Conservation (phyloP, 192 early-diverging fungal genomes). For the Linnemannia hyalina region DNA sequence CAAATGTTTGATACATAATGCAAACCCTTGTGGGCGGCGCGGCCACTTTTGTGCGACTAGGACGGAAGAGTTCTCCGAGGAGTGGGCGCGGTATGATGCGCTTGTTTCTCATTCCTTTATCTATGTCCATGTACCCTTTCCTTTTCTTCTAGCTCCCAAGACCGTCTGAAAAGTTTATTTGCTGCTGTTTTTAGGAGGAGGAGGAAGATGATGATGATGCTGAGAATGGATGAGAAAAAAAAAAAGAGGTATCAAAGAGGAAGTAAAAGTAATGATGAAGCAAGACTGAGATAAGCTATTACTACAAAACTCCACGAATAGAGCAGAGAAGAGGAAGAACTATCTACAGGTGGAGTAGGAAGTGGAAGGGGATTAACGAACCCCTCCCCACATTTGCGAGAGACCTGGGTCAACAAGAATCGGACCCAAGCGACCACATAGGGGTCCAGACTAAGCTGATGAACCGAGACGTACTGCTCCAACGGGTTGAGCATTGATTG, state of each 20-base stretch:
- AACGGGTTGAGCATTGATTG: conserved; percentile 42
- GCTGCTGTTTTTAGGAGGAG: no score
- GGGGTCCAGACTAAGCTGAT: conserved; percentile 11
- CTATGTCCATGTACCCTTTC: no score
- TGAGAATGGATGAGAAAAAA: not conserved
- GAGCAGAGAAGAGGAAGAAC: not conserved
- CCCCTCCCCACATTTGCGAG: conserved; percentile 17
- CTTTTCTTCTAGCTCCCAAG: no score
- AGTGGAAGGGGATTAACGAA: conserved; percentile 18
- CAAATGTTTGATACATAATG: no score
- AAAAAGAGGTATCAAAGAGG: not conserved
- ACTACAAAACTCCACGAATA: not conserved
- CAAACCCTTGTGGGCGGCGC: no score
- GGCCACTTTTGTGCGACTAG: no score
- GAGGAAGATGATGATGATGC: not conserved
- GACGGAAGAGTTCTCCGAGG: no score
- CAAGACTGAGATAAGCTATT: not conserved
- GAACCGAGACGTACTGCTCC: conserved; percentile 11
- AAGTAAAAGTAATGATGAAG: not conserved
- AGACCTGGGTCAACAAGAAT: not conserved
- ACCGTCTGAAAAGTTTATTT: no score
- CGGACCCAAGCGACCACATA: conserved; percentile 14
- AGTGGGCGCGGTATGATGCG: no score
- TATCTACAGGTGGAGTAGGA: not conserved
- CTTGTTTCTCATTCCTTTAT: no score